Percentiles rank a stretch among this genome's conserved stretches.
Evolutionary conservation across 495 filamentous ascomycete genomes (phyloP).

Genomic region (Xylaria venustula): DNA sequence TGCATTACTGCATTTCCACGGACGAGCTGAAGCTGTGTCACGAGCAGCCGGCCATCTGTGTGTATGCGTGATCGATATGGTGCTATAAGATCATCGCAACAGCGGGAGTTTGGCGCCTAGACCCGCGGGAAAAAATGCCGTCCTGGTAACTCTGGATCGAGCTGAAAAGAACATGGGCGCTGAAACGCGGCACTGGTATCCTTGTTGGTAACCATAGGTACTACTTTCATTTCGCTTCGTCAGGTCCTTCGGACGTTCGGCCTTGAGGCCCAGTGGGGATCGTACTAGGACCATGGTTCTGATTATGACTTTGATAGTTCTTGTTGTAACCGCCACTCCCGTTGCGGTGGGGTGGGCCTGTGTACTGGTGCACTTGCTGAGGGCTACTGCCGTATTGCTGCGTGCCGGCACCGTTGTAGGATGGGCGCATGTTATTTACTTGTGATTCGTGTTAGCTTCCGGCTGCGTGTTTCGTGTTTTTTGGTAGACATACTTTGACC

Average conservation of each 20-base stretch:
- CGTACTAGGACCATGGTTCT: constrained; percentile 33
- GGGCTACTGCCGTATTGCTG: constrained; percentile 62
- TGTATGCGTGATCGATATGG: neutral
- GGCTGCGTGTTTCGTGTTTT: constrained; percentile 17
- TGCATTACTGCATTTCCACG: constrained; percentile 13
- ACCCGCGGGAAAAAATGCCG: constrained; percentile 1
- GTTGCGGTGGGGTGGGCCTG: constrained; percentile 53
- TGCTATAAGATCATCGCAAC: constrained; percentile 2
- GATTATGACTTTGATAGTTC: constrained; percentile 49
- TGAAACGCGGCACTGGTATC: constrained; percentile 30
- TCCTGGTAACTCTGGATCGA: constrained; percentile 21
- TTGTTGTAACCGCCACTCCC: constrained; percentile 54
- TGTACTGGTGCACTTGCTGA: constrained; percentile 64
- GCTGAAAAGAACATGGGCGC: constrained; percentile 28
- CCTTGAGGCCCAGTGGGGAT: constrained; percentile 28
- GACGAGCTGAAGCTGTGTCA: neutral
- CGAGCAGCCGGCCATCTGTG: neutral
- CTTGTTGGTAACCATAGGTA: constrained; percentile 14
- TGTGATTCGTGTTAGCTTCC: constrained; percentile 30
- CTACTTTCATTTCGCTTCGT: constrained; percentile 34
- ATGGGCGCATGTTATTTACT: constrained; percentile 61
- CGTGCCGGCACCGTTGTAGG: constrained; percentile 54
- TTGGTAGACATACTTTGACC: constrained; percentile 63
- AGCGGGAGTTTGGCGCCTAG: constrained; percentile 3
- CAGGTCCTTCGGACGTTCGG: constrained; percentile 30